Percentiles rank a stretch among this genome's conserved stretches.
Conservation (phyloP, 352 stramenopile genomes). For the Elongisporangium undulatum region DNA sequence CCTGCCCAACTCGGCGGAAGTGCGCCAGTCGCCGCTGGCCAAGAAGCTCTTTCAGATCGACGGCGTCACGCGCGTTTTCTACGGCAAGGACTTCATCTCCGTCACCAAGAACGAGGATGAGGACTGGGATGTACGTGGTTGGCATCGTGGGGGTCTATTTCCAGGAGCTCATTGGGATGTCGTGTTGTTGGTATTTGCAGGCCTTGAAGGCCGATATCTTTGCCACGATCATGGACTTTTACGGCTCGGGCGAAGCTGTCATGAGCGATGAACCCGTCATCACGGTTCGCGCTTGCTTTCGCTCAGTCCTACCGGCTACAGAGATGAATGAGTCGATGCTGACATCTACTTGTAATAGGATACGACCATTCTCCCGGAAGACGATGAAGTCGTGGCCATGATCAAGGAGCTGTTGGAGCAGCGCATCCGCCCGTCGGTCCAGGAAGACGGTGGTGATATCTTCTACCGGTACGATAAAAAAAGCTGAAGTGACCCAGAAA, state of each 20-base stretch:
- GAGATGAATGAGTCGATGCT: not conserved
- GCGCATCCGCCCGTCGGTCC: conserved; percentile 97
- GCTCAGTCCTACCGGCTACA: not conserved
- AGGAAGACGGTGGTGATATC: conserved; percentile 99
- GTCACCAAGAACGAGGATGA: conserved; percentile 95
- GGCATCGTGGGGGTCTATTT: too few species aligned
- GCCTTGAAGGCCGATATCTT: conserved; percentile 92
- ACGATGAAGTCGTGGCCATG: conserved; percentile 98
- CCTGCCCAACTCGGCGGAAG: conserved; percentile 74
- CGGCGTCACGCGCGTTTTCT: conserved; percentile 95
- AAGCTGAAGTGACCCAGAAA: not conserved
- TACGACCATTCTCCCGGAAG: conserved; percentile 94
- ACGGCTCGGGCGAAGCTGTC: conserved; percentile 83
- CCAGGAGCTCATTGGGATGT: not conserved
- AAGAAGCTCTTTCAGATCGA: conserved; percentile 97
- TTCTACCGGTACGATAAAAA: conserved; percentile 81
- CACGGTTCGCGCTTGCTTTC: conserved; percentile 32
- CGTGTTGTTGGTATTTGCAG: conserved; percentile 15
- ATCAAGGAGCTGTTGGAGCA: conserved; percentile 99
- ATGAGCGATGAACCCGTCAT: conserved; percentile 87
- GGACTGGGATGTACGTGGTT: conserved; percentile 87
- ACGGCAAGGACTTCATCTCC: conserved; percentile 98
- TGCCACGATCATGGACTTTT: conserved; percentile 98
- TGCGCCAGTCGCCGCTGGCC: conserved; percentile 91
- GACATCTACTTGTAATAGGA: conserved; percentile 29